Evolutionary conservation across 2,329 filamentous ascomycete species (phyloP).

Genomic region (Aspergillus brasiliensis): DNA sequence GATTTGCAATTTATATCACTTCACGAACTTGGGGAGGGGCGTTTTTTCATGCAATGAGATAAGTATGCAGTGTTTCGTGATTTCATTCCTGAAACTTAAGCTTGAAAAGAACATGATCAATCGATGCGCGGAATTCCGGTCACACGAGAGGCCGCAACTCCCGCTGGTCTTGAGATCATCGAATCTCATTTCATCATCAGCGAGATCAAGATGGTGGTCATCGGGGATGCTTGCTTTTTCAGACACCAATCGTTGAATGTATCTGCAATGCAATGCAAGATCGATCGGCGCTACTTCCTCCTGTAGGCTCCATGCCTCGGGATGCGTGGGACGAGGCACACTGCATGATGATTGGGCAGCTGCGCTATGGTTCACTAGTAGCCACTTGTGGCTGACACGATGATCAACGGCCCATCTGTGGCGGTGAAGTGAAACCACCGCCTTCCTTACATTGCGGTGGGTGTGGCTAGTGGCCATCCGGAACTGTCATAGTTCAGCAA

Average conservation of each 20-base stretch:
- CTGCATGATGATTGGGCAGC: conserved; percentile 2
- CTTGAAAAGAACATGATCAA: too few species aligned
- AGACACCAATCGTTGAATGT: conserved; percentile 2
- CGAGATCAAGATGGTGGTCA: background rate
- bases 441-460: background rate
- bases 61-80: too few species aligned
- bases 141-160: background rate
- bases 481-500: conserved; percentile 2
- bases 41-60: background rate
- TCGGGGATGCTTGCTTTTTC: conserved; percentile 2
- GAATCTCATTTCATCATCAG: background rate
- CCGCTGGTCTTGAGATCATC: background rate
- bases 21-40: too few species aligned
- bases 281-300: conserved; percentile 12
- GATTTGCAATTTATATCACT: background rate
- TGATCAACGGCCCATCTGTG: conserved; percentile 16
- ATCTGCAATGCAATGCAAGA: conserved; percentile 19
- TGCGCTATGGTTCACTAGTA: conserved; percentile 8
- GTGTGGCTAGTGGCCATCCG: background rate
- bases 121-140: background rate
- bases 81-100: too few species aligned
- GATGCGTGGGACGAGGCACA: background rate
- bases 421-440: conserved; percentile 16
- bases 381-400: conserved; percentile 20
- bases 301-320: conserved; percentile 1